phyloP scores from a whole-genome alignment of 1,284 basidiomycete genomes.

The Tilletia indica region DNA sequence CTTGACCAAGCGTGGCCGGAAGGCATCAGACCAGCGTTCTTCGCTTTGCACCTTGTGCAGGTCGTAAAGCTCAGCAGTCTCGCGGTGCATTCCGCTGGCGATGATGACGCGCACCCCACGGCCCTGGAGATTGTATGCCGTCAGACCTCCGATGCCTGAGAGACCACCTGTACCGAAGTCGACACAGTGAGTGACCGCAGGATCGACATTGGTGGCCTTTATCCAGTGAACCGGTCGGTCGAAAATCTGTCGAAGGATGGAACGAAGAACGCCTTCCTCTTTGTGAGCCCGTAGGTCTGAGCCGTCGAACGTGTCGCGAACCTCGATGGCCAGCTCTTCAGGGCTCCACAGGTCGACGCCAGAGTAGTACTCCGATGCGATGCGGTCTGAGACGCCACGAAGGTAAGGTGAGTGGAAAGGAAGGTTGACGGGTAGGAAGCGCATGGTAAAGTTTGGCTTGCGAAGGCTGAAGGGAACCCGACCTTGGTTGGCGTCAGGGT shows the following conservation, averaged over 20 bases:
- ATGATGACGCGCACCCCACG: constrained; percentile 75
- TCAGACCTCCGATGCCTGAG: constrained; percentile 87
- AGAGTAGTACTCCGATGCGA: constrained; percentile 68
- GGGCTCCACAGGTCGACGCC: constrained; percentile 63
- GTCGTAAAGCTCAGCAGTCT: constrained; percentile 62
- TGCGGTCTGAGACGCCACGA: constrained; percentile 70
- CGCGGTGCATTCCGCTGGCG: constrained; percentile 41
- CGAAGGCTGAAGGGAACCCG: constrained; percentile 90
- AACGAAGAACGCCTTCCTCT: constrained; percentile 30
- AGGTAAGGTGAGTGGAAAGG: constrained; percentile 93
- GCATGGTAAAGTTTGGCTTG: constrained; percentile 86
- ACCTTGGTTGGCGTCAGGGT: constrained; percentile 84
- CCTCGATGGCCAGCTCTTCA: constrained; percentile 74
- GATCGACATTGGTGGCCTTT: constrained; percentile 77
- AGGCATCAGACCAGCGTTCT: constrained; percentile 87
- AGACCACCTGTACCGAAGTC: constrained; percentile 91
- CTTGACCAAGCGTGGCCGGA: constrained; percentile 78
- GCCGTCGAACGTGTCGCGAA: constrained; percentile 78
- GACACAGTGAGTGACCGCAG: constrained; percentile 82
- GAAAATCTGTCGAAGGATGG: constrained; percentile 71
- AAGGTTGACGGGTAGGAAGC: constrained; percentile 89
- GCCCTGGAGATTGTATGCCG: constrained; percentile 84
- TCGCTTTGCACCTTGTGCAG: constrained; percentile 70
- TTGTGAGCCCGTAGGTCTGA: constrained; percentile 34
- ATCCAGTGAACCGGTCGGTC: constrained; percentile 88